Percentiles rank a stretch among this genome's conserved stretches.
These are phyloP conservation scores for Tolypocladium amazonense DNA, from an alignment of 2,329 filamentous ascomycete species.

Conservation along the genomic window DNA sequence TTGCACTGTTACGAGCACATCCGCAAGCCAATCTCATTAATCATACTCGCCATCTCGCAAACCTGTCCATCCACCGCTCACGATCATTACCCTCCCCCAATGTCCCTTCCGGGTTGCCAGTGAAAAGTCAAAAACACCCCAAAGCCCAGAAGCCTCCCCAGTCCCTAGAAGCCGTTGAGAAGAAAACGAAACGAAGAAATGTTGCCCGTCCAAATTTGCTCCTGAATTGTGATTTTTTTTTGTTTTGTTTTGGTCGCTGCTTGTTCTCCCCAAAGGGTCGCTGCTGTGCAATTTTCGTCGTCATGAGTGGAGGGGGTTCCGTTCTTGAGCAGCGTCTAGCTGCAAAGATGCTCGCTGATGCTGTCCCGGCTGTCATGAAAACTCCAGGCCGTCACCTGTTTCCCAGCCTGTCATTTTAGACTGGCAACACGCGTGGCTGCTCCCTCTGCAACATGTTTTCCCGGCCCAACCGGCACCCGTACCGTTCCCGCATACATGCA, in stretches of 20 bases:
- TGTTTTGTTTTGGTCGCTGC: not conserved
- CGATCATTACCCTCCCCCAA: not conserved
- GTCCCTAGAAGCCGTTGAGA: not conserved
- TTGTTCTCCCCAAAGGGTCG: not conserved
- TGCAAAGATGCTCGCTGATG: constrained; percentile 1
- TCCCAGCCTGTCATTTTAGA: not conserved
- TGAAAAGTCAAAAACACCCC: constrained; percentile 3
- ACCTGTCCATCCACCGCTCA: not conserved
- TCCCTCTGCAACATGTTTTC: not conserved
- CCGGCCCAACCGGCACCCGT: not conserved
- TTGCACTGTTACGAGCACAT: not conserved
- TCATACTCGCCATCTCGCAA: constrained; percentile 1
- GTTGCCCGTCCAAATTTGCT: not conserved
- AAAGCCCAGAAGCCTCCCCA: not conserved
- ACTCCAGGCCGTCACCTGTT: not conserved
- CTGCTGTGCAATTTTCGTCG: not conserved
- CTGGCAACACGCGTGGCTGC: not conserved
- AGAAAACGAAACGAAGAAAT: not conserved
- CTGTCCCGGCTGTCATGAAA: not conserved
- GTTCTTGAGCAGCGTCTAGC: not conserved
- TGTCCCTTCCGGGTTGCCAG: not conserved
- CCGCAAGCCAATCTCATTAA: constrained; percentile 4
- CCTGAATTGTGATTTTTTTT: not conserved
- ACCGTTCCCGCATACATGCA: not conserved
- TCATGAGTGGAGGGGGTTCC: not conserved